Conservation (phyloP, 2,329 filamentous ascomycete species). For the Trichoderma sp. region DNA sequence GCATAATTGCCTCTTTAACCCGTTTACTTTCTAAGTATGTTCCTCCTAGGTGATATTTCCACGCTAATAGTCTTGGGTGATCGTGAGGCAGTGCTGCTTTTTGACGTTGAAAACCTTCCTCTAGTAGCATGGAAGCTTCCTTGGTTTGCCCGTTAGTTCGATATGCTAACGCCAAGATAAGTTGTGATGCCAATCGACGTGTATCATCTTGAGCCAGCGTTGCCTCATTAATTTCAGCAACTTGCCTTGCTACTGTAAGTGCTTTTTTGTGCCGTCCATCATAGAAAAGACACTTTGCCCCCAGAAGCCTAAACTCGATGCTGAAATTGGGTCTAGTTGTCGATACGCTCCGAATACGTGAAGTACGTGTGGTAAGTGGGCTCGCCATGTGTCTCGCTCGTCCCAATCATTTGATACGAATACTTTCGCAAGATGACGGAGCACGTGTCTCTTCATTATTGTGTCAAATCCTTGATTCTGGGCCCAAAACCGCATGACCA, state of each 20-base stretch:
- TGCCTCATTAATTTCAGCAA: neutral
- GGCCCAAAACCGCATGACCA: neutral
- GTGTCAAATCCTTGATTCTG: neutral
- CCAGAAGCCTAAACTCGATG: neutral
- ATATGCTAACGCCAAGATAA: neutral
- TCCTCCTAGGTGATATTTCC: too few species aligned
- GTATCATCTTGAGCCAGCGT: neutral
- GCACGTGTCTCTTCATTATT: fast-evolving
- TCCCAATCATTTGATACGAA: neutral
- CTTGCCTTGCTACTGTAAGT: neutral
- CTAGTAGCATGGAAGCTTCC: neutral
- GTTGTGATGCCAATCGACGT: neutral
- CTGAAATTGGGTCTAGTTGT: neutral
- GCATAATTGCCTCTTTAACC: too few species aligned
- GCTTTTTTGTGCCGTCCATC: neutral
- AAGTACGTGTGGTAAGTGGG: neutral
- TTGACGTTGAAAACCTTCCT: neutral
- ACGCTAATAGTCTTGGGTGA: neutral
- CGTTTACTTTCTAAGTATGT: fast-evolving
- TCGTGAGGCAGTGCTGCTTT: neutral
- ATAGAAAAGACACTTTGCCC: neutral
- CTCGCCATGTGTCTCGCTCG: neutral
- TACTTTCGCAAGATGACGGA: neutral
- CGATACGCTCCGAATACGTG: neutral
- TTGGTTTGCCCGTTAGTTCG: neutral